These are phyloP conservation scores for Globisporangium rhizosaccharum DNA, from an alignment of 352 stramenopile species.

Conservation along the genomic window DNA sequence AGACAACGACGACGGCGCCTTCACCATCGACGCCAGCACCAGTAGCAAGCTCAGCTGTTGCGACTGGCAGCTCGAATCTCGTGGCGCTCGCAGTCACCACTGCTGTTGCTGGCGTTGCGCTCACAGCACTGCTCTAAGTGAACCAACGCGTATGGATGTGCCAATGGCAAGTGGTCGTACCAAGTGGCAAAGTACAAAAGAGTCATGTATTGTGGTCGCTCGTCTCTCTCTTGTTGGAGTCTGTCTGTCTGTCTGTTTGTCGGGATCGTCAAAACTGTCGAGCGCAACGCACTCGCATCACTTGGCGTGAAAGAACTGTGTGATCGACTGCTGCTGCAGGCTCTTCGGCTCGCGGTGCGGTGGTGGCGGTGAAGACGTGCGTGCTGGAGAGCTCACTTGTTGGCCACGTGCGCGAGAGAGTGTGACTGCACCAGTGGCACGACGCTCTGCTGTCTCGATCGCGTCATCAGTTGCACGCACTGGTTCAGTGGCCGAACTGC, in stretches of 20 bases:
- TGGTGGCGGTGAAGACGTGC: not conserved
- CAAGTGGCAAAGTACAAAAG: too few species aligned
- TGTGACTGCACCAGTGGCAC: too few species aligned
- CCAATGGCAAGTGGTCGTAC: too few species aligned
- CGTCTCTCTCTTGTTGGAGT: too few species aligned
- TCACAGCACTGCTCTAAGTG: conserved; percentile 1
- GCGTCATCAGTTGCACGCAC: too few species aligned
- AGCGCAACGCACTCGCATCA: not conserved
- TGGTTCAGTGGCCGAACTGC: too few species aligned
- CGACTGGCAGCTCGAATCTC: not conserved
- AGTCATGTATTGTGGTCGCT: too few species aligned
- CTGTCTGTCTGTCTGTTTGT: too few species aligned
- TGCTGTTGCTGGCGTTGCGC: not conserved
- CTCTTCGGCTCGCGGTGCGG: not conserved
- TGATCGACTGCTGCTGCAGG: conserved; percentile 11
- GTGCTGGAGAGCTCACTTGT: not conserved
- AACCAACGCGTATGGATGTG: too few species aligned
- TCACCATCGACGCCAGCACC: not conserved
- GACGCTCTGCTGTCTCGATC: too few species aligned
- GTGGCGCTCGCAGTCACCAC: not conserved
- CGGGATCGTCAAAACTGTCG: too few species aligned
- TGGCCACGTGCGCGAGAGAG: not conserved
- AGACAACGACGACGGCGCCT: not conserved
- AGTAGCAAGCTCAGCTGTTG: not conserved
- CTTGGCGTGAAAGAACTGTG: conserved; percentile 7